phyloP scores from a whole-genome alignment of 768 basidiomycete genomes.

The Chlorophyllum brunneum region DNA sequence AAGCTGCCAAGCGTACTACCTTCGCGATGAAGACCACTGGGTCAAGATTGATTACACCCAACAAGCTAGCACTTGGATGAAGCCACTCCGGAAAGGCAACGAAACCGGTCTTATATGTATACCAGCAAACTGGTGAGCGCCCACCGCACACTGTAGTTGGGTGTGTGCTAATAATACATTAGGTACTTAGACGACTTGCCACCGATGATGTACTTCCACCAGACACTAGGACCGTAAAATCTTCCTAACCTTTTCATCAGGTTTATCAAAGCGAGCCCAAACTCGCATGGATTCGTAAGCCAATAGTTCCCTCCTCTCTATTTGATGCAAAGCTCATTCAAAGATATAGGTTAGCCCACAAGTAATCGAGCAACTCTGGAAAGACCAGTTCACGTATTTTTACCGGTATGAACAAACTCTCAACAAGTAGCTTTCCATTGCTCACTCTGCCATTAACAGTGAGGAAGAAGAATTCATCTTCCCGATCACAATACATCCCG shows the following conservation, averaged over 20 bases:
- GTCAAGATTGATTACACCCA: slow-evolving; percentile 65
- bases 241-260: slow-evolving; percentile 26
- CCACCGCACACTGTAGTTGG: neutral
- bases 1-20: slow-evolving; percentile 61
- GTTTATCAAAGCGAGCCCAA: slow-evolving; percentile 65
- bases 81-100: slow-evolving; percentile 60
- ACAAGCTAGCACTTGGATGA: slow-evolving; percentile 68
- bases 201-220: slow-evolving; percentile 59
- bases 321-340: neutral
- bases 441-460: slow-evolving; percentile 24
- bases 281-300: slow-evolving; percentile 69
- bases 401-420: slow-evolving; percentile 41
- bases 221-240: neutral
- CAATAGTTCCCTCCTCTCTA: neutral
- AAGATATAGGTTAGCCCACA: slow-evolving; percentile 51
- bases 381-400: slow-evolving; percentile 66
- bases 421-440: neutral
- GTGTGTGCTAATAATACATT: neutral
- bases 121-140: slow-evolving; percentile 62
- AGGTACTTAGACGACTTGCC: slow-evolving; percentile 74
- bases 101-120: slow-evolving; percentile 57
- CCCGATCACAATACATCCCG: slow-evolving; percentile 76
- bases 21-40: slow-evolving; percentile 68
- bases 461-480: slow-evolving; percentile 68
- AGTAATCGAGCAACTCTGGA: slow-evolving; percentile 72